Base-by-base conservation (phyloP, 257 asterid species). In the Phtheirospermum japonicum region DNA sequence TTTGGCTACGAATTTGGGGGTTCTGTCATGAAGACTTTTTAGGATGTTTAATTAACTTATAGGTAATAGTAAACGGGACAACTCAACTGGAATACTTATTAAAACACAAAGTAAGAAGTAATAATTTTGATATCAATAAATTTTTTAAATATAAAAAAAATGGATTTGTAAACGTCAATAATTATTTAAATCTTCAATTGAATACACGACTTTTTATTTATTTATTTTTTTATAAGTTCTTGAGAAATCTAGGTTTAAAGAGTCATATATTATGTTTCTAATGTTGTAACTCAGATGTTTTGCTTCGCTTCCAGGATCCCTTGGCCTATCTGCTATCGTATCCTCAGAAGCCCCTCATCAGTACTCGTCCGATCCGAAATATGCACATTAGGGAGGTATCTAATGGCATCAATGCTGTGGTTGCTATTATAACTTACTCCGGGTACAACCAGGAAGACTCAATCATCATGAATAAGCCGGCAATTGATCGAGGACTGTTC, bases 391-490 rank as follows among this genome's bases (percentile, higher is more conserved):
- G 95, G 86, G 95, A 88, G 79, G 80, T 91, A 43, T 96, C 98
- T 61, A 96, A 96, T 11, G 96, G 98, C 61, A 91, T 91, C 50
- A 91, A 91, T 71, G 98, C 98, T 62, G 88, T 90, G 68, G 96
- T 90, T 57, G 98, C 96, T 59, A 88, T 91, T 48, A 63, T 95
- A 14, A 88, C 96, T 74, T 91, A 91, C 67, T 91, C 98, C 14
- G 95, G 96, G 57, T 91, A 91, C 73, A 91, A 91, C 68, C 98
- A 91, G 73, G 98, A 91, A 77, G 98, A 88, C 76, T 91, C 98
- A 5, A 96, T 91, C 28, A 91, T 88, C 64, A 91, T 91, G 98
- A 91, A 91, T 61, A 96, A 91, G 80, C 88, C 98, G n/a, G 84
- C 98, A 40, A 76, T 91, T 11, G 98, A 88, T 63, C 96, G 98